Conservation (phyloP, 352 stramenopile genomes). For the Aphanomyces cochlioides region DNA sequence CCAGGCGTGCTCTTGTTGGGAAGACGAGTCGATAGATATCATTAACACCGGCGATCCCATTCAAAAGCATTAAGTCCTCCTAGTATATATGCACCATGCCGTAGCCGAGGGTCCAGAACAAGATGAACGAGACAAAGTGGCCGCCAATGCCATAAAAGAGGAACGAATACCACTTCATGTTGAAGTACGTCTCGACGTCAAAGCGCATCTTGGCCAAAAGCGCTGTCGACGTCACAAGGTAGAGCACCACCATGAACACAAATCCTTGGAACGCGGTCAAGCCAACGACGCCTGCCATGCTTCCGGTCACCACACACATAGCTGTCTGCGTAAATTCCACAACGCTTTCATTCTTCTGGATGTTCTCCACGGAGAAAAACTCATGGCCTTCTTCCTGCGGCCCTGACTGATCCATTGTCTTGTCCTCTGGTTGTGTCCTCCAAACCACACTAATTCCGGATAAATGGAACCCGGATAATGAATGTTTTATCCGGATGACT, state of each 20-base stretch:
- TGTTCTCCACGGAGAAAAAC: constrained; percentile 87
- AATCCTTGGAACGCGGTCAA: constrained; percentile 74
- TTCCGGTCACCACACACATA: constrained; percentile 80
- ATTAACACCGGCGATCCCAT: background rate
- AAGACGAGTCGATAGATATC: too few species aligned
- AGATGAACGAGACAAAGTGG: constrained; percentile 80
- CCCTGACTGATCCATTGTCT: constrained; percentile 34
- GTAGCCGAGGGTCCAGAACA: constrained; percentile 87
- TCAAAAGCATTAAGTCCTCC: background rate
- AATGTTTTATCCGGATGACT: too few species aligned
- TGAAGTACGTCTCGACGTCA: constrained; percentile 79
- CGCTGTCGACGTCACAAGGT: constrained; percentile 60
- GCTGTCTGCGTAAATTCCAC: constrained; percentile 76
- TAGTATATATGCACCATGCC: constrained; percentile 90
- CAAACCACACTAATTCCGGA: constrained; percentile 1
- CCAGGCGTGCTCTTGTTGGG: too few species aligned
- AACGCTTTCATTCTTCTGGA: constrained; percentile 74
- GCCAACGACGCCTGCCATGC: constrained; percentile 74
- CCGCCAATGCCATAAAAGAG: constrained; percentile 68
- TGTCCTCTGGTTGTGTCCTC: background rate
- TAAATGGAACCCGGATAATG: background rate
- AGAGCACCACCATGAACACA: constrained; percentile 59
- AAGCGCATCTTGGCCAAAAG: constrained; percentile 72
- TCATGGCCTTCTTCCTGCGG: constrained; percentile 67
- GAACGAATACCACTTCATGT: constrained; percentile 60